Conservation (phyloP, 495 filamentous ascomycete species). For the Trichocladium antarcticum region DNA sequence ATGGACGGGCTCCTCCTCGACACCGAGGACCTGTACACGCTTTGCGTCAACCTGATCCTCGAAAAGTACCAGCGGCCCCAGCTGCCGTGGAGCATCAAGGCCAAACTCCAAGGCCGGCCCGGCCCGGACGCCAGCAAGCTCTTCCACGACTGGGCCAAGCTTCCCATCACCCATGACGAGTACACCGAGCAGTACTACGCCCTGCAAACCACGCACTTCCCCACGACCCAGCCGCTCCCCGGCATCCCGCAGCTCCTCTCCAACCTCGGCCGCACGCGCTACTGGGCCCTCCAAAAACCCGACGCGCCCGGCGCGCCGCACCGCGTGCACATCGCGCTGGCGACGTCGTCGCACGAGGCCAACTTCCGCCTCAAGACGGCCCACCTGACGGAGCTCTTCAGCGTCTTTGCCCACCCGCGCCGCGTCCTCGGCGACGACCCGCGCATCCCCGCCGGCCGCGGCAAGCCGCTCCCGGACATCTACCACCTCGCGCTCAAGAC, state of each 20-base stretch:
- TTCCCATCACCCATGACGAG: constrained; percentile 60
- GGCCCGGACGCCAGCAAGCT: constrained; percentile 48
- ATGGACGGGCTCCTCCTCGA: constrained; percentile 96
- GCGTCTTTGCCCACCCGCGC: constrained; percentile 53
- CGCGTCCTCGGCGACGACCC: constrained; percentile 78
- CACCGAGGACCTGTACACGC: constrained; percentile 85
- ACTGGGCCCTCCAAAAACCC: constrained; percentile 28
- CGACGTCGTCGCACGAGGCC: constrained; percentile 57
- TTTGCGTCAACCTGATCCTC: constrained; percentile 72
- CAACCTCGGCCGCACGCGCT: constrained; percentile 38
- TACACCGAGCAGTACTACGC: constrained; percentile 46
- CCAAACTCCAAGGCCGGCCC: constrained; percentile 87
- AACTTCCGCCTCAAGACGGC: constrained; percentile 75
- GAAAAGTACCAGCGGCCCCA: constrained; percentile 55
- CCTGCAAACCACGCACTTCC: constrained; percentile 63
- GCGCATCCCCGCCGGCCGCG: constrained; percentile 65
- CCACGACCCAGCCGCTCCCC: constrained; percentile 59
- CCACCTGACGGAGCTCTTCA: constrained; percentile 64
- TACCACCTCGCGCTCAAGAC: constrained; percentile 77
- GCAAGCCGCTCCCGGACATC: constrained; percentile 93
- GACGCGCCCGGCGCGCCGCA: constrained; percentile 19
- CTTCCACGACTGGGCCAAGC: constrained; percentile 66
- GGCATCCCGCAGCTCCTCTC: constrained; percentile 61
- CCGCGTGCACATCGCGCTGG: constrained; percentile 71
- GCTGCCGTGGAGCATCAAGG: constrained; percentile 90